Evolutionary conservation across 2,329 filamentous ascomycete genomes (phyloP).

Genomic region (Epichloe uncinata): DNA sequence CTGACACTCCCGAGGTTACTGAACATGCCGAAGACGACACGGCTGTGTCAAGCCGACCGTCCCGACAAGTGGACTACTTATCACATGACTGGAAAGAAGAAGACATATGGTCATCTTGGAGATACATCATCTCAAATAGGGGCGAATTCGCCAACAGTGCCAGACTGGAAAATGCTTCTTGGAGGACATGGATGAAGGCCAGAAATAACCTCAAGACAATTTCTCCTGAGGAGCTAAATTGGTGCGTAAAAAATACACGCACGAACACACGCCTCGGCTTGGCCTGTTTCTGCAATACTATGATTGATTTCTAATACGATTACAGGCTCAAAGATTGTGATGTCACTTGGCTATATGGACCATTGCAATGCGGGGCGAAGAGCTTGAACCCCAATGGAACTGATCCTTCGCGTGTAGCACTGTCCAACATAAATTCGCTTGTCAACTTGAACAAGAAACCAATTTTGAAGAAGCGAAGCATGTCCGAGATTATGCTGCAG

Average conservation of each 20-base stretch:
- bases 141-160: slow-evolving; percentile 69
- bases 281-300: not conserved
- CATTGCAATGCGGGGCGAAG: slow-evolving; percentile 60
- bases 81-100: slow-evolving; percentile 90
- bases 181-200: slow-evolving; percentile 91
- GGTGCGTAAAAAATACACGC: slow-evolving; percentile 40
- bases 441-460: slow-evolving; percentile 61
- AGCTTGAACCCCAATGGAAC: slow-evolving; percentile 35
- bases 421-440: slow-evolving; percentile 49
- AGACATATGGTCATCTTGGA: slow-evolving; percentile 96
- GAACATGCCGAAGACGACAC: slow-evolving; percentile 68
- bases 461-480: slow-evolving; percentile 91
- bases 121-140: slow-evolving; percentile 72
- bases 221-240: slow-evolving; percentile 84
- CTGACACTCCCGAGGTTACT: slow-evolving; percentile 41
- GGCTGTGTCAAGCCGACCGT: slow-evolving; percentile 59
- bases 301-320: slow-evolving; percentile 15
- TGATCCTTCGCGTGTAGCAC: slow-evolving; percentile 26
- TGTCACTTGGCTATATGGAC: slow-evolving; percentile 94
- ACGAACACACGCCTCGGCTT: not conserved
- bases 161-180: slow-evolving; percentile 87
- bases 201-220: slow-evolving; percentile 81
- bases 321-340: slow-evolving; percentile 89
- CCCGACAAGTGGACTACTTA: slow-evolving; percentile 87
- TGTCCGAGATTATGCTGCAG: slow-evolving; percentile 91